Conservation (phyloP, 345 rosid genomes). For the Gossypium australe region DNA sequence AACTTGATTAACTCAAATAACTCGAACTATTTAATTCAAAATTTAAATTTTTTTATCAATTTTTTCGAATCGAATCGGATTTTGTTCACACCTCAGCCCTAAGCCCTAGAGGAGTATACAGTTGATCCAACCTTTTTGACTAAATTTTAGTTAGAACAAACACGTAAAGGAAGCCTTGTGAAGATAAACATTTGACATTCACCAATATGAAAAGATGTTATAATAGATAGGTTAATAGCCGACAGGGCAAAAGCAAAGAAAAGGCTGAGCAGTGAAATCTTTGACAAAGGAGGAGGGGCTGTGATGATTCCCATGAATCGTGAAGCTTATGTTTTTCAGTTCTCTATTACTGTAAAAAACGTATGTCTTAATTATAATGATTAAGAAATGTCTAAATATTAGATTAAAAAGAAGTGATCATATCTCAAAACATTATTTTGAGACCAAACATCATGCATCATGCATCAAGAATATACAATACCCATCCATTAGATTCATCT, state of each 20-base stretch:
- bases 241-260: neutral
- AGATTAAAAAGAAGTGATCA: too few relatives aligned
- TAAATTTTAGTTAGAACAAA: neutral
- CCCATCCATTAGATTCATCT: too few relatives aligned
- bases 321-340: neutral
- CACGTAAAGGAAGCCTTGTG: neutral
- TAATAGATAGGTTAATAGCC: neutral
- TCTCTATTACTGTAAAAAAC: neutral
- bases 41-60: too few relatives aligned
- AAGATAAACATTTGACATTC: neutral
- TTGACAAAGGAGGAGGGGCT: neutral
- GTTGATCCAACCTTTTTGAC: neutral
- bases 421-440: too few relatives aligned
- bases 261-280: neutral
- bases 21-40: too few relatives aligned
- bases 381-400: neutral
- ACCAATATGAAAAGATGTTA: neutral
- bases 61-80: too few relatives aligned
- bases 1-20: too few relatives aligned
- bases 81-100: too few relatives aligned
- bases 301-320: neutral
- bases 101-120: too few relatives aligned
- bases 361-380: neutral
- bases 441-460: too few relatives aligned
- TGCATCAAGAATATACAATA: too few relatives aligned